Percentiles rank a stretch among this genome's conserved stretches.
phyloP scores from a whole-genome alignment of 768 basidiomycete species.

The Lanmaoa pseudosensibilis region DNA sequence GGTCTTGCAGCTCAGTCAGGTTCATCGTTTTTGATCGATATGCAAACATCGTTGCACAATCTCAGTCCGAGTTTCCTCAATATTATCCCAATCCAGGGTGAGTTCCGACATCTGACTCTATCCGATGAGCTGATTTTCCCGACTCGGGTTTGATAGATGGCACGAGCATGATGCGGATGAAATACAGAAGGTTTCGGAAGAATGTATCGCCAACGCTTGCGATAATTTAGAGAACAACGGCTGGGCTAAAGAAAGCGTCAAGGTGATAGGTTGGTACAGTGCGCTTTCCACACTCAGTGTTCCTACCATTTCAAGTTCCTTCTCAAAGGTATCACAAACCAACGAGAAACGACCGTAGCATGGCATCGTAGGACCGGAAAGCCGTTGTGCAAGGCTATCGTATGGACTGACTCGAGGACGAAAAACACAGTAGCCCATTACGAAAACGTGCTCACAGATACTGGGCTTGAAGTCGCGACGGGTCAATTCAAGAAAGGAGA shows the following conservation, averaged over 20 bases:
- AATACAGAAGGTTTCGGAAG: constrained; percentile 70
- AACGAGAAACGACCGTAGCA: constrained; percentile 92
- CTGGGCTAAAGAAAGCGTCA: constrained; percentile 78
- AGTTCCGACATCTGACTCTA: constrained; percentile 15
- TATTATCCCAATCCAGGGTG: constrained; percentile 88
- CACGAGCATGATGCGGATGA: constrained; percentile 92
- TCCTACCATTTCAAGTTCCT: constrained; percentile 3
- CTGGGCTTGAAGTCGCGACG: constrained; percentile 69
- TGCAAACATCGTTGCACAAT: constrained; percentile 84
- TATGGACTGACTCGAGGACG: constrained; percentile 96
- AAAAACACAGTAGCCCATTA: constrained; percentile 81
- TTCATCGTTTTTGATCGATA: constrained; percentile 89
- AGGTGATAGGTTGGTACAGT: constrained; percentile 76
- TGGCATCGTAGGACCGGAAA: constrained; percentile 92
- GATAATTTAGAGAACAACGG: constrained; percentile 71
- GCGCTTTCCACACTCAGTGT: not conserved
- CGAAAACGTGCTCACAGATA: constrained; percentile 65
- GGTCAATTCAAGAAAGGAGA: constrained; percentile 70
- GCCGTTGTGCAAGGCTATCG: constrained; percentile 85
- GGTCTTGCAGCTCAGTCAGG: constrained; percentile 67
- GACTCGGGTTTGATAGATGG: constrained; percentile 55
- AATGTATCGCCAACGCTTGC: constrained; percentile 73
- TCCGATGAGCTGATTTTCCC: not conserved
- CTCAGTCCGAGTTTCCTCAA: constrained; percentile 92
- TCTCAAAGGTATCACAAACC: constrained; percentile 84